Conservation (phyloP, 78 protist species). For the Isochrysis galbana region DNA sequence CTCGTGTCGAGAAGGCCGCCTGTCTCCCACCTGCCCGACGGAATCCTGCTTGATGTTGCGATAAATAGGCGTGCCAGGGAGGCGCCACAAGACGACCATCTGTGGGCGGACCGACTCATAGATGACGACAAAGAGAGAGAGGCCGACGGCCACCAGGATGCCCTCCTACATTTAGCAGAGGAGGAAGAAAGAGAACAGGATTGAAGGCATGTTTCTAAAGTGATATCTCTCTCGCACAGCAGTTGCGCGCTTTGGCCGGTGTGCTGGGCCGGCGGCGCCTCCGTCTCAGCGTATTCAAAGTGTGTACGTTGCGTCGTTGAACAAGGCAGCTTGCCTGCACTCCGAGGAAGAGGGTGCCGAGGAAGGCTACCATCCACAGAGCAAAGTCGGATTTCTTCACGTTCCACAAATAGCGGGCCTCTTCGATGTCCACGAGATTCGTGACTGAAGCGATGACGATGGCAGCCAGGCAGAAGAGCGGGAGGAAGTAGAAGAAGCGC, state of each 20-base stretch:
- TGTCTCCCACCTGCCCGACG: no score
- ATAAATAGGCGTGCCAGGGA: neutral
- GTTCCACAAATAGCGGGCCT: neutral
- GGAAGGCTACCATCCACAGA: slow-evolving; percentile 8
- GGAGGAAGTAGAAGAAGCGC: neutral
- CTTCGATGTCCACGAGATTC: neutral
- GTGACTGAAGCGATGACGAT: slow-evolving; percentile 29
- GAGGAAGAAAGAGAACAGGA: no score
- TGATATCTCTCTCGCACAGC: no score
- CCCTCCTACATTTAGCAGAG: no score
- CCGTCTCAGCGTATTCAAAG: neutral
- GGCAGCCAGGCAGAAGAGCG: slow-evolving; percentile 15
- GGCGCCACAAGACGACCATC: slow-evolving; percentile 1
- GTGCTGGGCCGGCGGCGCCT: neutral
- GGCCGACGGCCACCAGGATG: neutral
- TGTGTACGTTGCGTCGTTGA: no score
- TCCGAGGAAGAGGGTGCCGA: slow-evolving; percentile 29
- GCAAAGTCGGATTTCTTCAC: neutral
- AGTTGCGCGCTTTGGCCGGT: neutral
- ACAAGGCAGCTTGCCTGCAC: no score
- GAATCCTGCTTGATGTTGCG: slow-evolving; percentile 15
- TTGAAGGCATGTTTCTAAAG: no score
- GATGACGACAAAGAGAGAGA: neutral
- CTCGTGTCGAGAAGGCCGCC: neutral
- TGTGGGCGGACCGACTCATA: slow-evolving; percentile 36